These are phyloP conservation scores for Amylocarpus encephaloides DNA, from an alignment of 2,329 filamentous ascomycete species.

Conservation along the genomic window DNA sequence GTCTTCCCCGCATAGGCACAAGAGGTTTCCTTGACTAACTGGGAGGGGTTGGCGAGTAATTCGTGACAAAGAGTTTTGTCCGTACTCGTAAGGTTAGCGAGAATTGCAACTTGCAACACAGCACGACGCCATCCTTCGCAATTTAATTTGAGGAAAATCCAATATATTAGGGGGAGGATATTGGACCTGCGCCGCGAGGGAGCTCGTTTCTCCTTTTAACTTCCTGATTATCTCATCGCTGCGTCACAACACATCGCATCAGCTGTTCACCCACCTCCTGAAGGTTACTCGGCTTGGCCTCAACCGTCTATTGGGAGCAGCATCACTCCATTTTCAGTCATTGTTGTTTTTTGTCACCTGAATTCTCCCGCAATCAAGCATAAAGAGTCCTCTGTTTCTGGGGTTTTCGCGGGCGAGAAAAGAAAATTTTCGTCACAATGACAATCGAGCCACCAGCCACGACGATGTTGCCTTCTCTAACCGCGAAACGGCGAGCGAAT, in stretches of 20 bases:
- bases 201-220: background rate
- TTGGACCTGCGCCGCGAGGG: background rate
- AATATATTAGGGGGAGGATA: background rate
- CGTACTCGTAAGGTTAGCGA: background rate
- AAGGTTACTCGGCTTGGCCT: background rate
- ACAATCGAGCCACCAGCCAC: background rate
- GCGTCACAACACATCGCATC: background rate
- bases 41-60: conserved; percentile 8
- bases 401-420: background rate
- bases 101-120: background rate
- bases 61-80: conserved; percentile 13
- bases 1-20: conserved; percentile 10
- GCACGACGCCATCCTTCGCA: background rate
- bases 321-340: background rate
- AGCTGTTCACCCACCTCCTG: background rate
- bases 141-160: background rate
- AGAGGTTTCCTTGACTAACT: conserved; percentile 14
- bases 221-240: background rate
- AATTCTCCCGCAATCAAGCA: background rate
- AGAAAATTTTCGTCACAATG: background rate
- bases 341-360: background rate
- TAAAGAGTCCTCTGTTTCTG: background rate
- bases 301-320: background rate
- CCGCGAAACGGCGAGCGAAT: conserved; percentile 1
- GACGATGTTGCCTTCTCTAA: conserved; percentile 3